A percentile compares a stretch with the other conserved stretches of the same genome.
phyloP scores from a whole-genome alignment of 1,284 basidiomycete genomes.

The Sporisorium iseilematis-ciliati region DNA sequence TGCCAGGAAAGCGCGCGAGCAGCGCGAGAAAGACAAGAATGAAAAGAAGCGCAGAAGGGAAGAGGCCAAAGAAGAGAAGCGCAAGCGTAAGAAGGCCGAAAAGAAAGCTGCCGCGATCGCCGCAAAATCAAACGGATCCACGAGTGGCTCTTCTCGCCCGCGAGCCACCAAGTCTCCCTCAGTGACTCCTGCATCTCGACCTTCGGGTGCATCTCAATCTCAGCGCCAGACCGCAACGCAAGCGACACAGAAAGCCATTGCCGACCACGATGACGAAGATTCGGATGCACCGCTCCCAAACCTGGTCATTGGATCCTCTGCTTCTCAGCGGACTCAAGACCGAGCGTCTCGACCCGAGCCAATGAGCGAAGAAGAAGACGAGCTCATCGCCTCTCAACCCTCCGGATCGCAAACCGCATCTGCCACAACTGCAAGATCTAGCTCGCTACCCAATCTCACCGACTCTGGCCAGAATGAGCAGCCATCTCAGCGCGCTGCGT shows the following conservation, averaged over 20 bases:
- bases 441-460: conserved; percentile 13
- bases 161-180: not conserved
- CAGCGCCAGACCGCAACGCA: not conserved
- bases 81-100: conserved; percentile 10
- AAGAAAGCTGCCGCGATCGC: conserved; percentile 11
- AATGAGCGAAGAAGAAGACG: conserved; percentile 32
- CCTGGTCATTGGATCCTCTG: not conserved
- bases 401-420: not conserved
- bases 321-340: not conserved
- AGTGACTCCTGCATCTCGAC: not conserved
- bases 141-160: conserved; percentile 1
- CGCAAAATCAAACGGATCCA: conserved; percentile 3
- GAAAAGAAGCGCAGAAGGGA: conserved; percentile 3
- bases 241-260: not conserved
- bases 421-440: conserved; percentile 9
- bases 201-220: not conserved
- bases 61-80: conserved; percentile 17
- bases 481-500: conserved; percentile 13
- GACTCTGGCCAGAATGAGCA: not conserved
- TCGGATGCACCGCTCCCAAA: conserved; percentile 14
- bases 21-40: not conserved
- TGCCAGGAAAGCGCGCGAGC: not conserved
- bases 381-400: conserved; percentile 17
- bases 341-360: not conserved
- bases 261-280: not conserved